Evolutionary conservation across 345 rosid genomes (phyloP), one percentile per base, ranked within the genome.

Genomic region (Punica granatum): DNA sequence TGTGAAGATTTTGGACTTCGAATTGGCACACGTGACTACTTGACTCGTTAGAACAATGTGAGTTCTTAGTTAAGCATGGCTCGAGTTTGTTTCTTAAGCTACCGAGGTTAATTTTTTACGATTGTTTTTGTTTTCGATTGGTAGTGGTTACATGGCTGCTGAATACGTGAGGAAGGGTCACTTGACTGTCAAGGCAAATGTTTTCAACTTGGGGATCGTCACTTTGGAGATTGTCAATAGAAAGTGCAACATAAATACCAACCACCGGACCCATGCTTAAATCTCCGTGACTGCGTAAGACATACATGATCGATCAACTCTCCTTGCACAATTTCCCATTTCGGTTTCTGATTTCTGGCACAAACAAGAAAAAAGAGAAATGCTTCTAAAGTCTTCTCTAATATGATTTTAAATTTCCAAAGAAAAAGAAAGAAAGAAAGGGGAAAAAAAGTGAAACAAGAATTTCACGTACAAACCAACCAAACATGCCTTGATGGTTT

Each of bases 91-190:
- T n/a, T 31, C 43, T 43, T 36, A n/a, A n/a, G n/a, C n/a, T n/a
- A n/a, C n/a, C n/a, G n/a, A n/a, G n/a, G n/a, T n/a, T n/a, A n/a
- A n/a, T n/a, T n/a, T 48, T 16, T 31, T 28, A 11, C 32, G 66
- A 6, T 1, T n/a, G n/a, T n/a, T n/a, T n/a, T n/a, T 14, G 15
- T 46, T 46, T 46, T 71, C 42, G 35, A 23, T 18, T 34, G 8
- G 41, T 70, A 88, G 98, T 81, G 98, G 98, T 37, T 92, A 90
- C 74, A 92, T 92, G 97, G 98, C 98, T 69, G 96, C 98, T 2
- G 98, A 92, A 76, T 89, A 92, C 74, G 98, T 96, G 66, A 89
- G 87, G 98, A 88, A 92, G 72, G 98, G 98, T 56, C 88, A 92
- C 84, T 80, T 92, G 84, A 92, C 98, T 1, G 98, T 89, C 73